Evolutionary conservation across 306 rosid genomes (phyloP), one percentile per base, ranked within the genome.

Genomic region (Argentina anserina): DNA sequence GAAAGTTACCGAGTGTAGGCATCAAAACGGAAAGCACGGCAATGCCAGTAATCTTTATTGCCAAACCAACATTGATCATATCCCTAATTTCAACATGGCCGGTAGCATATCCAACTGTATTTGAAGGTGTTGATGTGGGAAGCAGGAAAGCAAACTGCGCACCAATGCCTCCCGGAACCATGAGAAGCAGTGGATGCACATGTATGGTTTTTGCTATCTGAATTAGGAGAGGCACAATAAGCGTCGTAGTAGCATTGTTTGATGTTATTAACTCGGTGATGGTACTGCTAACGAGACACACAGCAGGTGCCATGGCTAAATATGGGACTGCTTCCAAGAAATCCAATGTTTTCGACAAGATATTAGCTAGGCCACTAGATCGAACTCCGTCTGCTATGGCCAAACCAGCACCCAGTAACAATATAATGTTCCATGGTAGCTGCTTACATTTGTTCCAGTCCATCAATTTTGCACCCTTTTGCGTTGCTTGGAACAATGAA

Each of bases 361-460:
- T 79, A 13, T 87, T 85, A 1, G 98, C 92, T 28, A 90, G 83
- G 45, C 97, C 97, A 46, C 93, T 90, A 0, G 89, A 78, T 61
- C 84, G 80, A 4, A 90, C 93, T 9, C 97, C 98, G 28, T 93
- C 98, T 0, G 98, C 98, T 67, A 90, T 68, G 75, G 98, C 98
- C 46, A 93, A 90, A 0, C 97, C 97, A 5, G 97, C 97, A 46
- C 98, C 98, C 5, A 90, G 82, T 18, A 93, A 87, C 63, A 93
- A 72, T 71, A 93, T 84, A 3, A 93, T 88, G 80, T 76, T 88
- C 97, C 98, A 93, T 0, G 97, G 98, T 28, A 93, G 83, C 77
- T 81, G 89, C 80, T 87, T 89, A 83, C 98, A 93, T 45, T 90
- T 94, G 80, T 93, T 84, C 98, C 97, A 93, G 69, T 81, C 87